A percentile compares a stretch with the other conserved stretches of the same genome.
These are phyloP conservation scores for Glaciozyma antarctica DNA, from an alignment of 768 basidiomycete species.

Conservation along the genomic window DNA sequence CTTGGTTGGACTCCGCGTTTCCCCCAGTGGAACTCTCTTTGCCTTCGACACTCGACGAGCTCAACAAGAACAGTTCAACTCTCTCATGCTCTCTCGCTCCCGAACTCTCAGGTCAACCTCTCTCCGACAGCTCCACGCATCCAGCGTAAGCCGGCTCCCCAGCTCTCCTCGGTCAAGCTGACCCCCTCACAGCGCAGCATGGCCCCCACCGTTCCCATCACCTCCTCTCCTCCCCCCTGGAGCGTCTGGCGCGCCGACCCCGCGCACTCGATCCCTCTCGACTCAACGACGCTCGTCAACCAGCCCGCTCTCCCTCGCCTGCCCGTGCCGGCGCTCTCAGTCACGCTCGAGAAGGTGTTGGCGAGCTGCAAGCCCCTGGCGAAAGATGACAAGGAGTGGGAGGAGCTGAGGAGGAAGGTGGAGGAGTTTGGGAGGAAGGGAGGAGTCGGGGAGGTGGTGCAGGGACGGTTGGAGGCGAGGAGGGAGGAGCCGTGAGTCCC, in stretches of 20 bases:
- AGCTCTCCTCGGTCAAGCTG: too few species aligned
- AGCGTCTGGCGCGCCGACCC: constrained; percentile 17
- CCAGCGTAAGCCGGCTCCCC: too few species aligned
- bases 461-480: constrained; percentile 62
- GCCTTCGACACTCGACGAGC: too few species aligned
- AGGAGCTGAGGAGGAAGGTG: constrained; percentile 24
- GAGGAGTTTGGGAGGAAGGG: constrained; percentile 45
- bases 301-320: constrained; percentile 45
- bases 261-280: background rate
- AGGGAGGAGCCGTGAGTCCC: constrained; percentile 45
- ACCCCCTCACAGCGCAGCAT: background rate
- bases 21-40: too few species aligned
- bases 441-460: constrained; percentile 58
- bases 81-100: too few species aligned
- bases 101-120: too few species aligned
- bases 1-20: too few species aligned
- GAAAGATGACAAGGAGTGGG: constrained; percentile 52
- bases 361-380: constrained; percentile 70
- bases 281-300: constrained; percentile 27
- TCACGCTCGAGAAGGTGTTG: constrained; percentile 78
- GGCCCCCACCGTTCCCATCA: background rate
- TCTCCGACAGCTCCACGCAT: too few species aligned
- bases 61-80: too few species aligned
- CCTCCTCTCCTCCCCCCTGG: constrained; percentile 6
- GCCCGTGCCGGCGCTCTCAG: constrained; percentile 70